Evolutionary conservation across 2,329 filamentous ascomycete species (phyloP), one percentile per base, ranked within the genome.

Genomic region (Fusarium sp.): DNA sequence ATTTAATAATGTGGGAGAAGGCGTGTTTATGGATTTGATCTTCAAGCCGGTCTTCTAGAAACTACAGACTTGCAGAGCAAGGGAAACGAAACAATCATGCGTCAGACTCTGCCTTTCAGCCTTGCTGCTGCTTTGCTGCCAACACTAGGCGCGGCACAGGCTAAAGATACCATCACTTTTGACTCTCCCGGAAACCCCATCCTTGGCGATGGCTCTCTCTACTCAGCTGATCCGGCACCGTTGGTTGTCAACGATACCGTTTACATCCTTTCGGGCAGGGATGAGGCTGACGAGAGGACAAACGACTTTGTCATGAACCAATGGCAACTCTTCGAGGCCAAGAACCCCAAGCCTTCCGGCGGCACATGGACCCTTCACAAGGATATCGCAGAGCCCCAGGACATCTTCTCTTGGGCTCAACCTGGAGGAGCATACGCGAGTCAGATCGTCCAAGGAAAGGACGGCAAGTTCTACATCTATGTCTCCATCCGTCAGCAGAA

Each of bases 141-240:
- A 11, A 37, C 50, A 15, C 11, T 58, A 5, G 60, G 11, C n/a
- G 38, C 17, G 4, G 47, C 64, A 17, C 64, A 62, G 6, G 43
- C 63, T 3, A 25, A 61, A 27, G 43, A 61, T 12, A 22, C 25
- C 10, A 45, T 66, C 35, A 63, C 50, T 8, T 79, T 82, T 63
- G 61, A 68, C 30, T 82, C 81, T 20, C 72, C 75, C 12, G 82
- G 82, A 25, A 83, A 83, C 66, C 82, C 82, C 3, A 83, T 83
- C 37, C 74, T 83, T 4, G 78, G 78, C n/a, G 81, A 83, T 71
- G 81, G 82, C 20, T 80, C 79, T 7, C 69, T 83, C 58, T 84
- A 83, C 68, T 83, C 83, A 6, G 82, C 81, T 11, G 83, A 84
- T 35, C 82, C 82, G 30, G 83, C 81, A 5, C 83, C 82, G 2